These are phyloP conservation scores for Starmerella potacharoeniae DNA, from an alignment of 805 yeast species.

Conservation along the genomic window DNA sequence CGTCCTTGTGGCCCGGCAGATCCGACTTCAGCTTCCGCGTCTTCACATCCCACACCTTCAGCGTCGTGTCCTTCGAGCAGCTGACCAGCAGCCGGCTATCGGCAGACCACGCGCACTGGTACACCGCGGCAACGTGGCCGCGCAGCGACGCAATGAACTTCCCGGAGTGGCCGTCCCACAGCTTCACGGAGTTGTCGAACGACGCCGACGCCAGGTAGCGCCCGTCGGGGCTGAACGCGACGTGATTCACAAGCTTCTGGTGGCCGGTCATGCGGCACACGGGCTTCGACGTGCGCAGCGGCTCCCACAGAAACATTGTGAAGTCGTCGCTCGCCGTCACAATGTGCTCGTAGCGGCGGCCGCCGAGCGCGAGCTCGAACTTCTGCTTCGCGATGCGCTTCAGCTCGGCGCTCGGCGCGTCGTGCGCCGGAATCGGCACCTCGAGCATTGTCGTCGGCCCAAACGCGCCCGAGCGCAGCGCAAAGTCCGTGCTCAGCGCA, in stretches of 20 bases:
- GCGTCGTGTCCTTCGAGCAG: slow-evolving; percentile 90
- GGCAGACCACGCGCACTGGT: slow-evolving; percentile 95
- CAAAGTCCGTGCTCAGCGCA: slow-evolving; percentile 83
- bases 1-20: slow-evolving; percentile 92
- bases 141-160: slow-evolving; percentile 79
- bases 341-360: slow-evolving; percentile 54
- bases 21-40: slow-evolving; percentile 76
- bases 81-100: slow-evolving; percentile 85
- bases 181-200: slow-evolving; percentile 85
- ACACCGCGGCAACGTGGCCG: slow-evolving; percentile 97
- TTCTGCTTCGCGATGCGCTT: slow-evolving; percentile 48
- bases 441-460: slow-evolving; percentile 33
- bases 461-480: slow-evolving; percentile 74
- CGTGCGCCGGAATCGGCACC: slow-evolving; percentile 36
- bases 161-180: slow-evolving; percentile 94
- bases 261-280: slow-evolving; percentile 93
- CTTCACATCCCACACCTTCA: slow-evolving; percentile 91
- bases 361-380: slow-evolving; percentile 53
- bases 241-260: slow-evolving; percentile 92
- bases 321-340: slow-evolving; percentile 96
- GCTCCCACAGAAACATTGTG: slow-evolving; percentile 97
- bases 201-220: slow-evolving; percentile 82
- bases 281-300: slow-evolving; percentile 67
- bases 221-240: slow-evolving; percentile 92
- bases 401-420: slow-evolving; percentile 31